Percentiles rank a stretch among this genome's conserved stretches.
phyloP scores from a whole-genome alignment of 2,329 filamentous ascomycete species.

The Claviceps capensis region DNA sequence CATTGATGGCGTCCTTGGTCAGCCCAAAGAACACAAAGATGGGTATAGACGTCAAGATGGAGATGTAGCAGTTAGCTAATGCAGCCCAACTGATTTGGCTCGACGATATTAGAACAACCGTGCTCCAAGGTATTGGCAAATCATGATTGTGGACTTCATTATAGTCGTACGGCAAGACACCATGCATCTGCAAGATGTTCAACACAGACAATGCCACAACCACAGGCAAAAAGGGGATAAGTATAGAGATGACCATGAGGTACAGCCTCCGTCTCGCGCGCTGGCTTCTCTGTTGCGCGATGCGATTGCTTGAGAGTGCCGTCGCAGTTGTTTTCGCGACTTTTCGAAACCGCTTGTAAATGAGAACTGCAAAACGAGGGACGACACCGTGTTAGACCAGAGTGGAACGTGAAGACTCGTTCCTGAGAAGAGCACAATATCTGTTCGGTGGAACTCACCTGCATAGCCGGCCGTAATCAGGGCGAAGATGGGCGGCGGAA shows the following conservation, averaged over 20 bases:
- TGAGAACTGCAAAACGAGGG: slow-evolving; percentile 22
- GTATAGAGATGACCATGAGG: slow-evolving; percentile 37
- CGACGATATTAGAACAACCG: slow-evolving; percentile 32
- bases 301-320: slow-evolving; percentile 26
- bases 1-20: slow-evolving; percentile 37
- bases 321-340: slow-evolving; percentile 28
- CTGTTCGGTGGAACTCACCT: slow-evolving; percentile 22
- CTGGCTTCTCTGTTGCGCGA: slow-evolving; percentile 27
- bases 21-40: slow-evolving; percentile 43
- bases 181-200: slow-evolving; percentile 24
- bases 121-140: slow-evolving; percentile 29
- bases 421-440: neutral
- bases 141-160: slow-evolving; percentile 24
- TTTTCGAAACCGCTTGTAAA: slow-evolving; percentile 33
- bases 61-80: slow-evolving; percentile 35
- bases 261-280: slow-evolving; percentile 40
- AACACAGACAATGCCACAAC: slow-evolving; percentile 24
- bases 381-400: neutral
- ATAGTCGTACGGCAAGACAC: slow-evolving; percentile 26
- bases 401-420: too few species aligned
- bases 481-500: slow-evolving; percentile 30
- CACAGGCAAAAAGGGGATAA: slow-evolving; percentile 38
- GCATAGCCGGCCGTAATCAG: slow-evolving; percentile 32
- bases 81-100: slow-evolving; percentile 23
- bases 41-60: slow-evolving; percentile 31